Evolutionary conservation across 2,329 filamentous ascomycete genomes (phyloP).

Genomic region (Scopulariopsis brevicaulis): DNA sequence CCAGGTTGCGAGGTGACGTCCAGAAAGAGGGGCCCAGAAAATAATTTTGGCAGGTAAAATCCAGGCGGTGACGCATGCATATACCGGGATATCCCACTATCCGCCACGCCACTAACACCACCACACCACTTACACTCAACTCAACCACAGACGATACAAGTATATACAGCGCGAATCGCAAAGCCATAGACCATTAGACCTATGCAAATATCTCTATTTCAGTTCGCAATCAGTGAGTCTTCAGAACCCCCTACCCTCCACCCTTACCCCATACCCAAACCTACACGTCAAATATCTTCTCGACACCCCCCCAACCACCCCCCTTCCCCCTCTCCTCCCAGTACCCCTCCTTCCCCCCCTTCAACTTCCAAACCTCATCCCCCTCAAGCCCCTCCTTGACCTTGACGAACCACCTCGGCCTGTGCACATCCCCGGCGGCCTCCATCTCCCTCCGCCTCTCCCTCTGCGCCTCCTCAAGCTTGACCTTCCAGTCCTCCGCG

Average conservation of each 20-base stretch:
- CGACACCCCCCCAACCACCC: conserved; percentile 51
- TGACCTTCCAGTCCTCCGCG: conserved; percentile 74
- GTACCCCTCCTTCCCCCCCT: conserved; percentile 75
- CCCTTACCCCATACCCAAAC: not conserved
- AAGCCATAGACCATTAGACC: too few species aligned
- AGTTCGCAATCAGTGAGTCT: not conserved
- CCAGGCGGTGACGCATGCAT: not conserved
- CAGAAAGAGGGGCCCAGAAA: not conserved
- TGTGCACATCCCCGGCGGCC: conserved; percentile 58
- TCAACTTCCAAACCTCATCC: conserved; percentile 66
- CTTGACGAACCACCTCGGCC: conserved; percentile 75
- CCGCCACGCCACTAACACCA: not conserved
- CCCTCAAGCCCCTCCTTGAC: conserved; percentile 46
- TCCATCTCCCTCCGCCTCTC: conserved; percentile 65
- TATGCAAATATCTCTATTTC: not conserved
- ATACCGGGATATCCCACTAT: not conserved
- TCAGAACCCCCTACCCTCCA: not conserved
- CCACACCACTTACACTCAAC: not conserved
- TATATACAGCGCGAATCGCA: too few species aligned
- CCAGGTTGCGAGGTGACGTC: not conserved
- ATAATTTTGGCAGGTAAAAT: conserved; percentile 1
- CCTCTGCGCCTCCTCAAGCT: conserved; percentile 78
- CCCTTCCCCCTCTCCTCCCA: conserved; percentile 69
- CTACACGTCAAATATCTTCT: conserved; percentile 33
- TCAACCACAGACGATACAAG: not conserved